Evolutionary conservation across 2,329 filamentous ascomycete species (phyloP), one percentile per base, ranked within the genome.

Genomic region (Diaporthe amygdali): DNA sequence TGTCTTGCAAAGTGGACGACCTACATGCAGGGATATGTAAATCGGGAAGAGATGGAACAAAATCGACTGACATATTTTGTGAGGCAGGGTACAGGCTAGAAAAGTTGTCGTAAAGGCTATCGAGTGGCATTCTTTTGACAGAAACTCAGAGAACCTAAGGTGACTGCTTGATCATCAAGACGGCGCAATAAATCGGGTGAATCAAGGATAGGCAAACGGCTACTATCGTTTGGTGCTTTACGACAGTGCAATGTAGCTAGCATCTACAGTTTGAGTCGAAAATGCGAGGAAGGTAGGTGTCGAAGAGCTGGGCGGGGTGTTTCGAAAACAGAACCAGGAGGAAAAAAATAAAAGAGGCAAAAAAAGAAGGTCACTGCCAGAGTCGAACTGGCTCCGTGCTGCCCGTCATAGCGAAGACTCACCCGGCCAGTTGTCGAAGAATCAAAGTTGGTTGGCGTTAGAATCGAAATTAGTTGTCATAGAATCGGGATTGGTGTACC

Each of bases 51-150:
- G 6, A 12, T 66, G 22, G 69, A 56, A 10, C 59, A 61, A 25
- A 61, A 27, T 30, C 39, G 69, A 44, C 17, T 70, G 41, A 59
- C 61, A 8, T 39, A 66, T 59, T 12, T 70, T 15, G n/a, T 51
- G 17, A 52, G n/a, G n/a, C n/a, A n/a, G n/a, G n/a, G n/a, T n/a
- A n/a, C n/a, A n/a, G n/a, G n/a, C n/a, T n/a, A n/a, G n/a, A n/a
- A n/a, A n/a, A n/a, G n/a, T n/a, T n/a, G n/a, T n/a, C n/a, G n/a
- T n/a, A n/a, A n/a, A n/a, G n/a, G n/a, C n/a, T n/a, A n/a, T n/a
- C n/a, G n/a, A n/a, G n/a, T n/a, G n/a, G n/a, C n/a, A n/a, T n/a
- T n/a, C n/a, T n/a, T n/a, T n/a, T n/a, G n/a, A n/a, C n/a, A n/a
- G n/a, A n/a, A n/a, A n/a, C n/a, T n/a, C n/a, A n/a, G n/a, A n/a